These are phyloP conservation scores for Penicillium sp. DNA, from an alignment of 2,329 filamentous ascomycete species.

Conservation along the genomic window DNA sequence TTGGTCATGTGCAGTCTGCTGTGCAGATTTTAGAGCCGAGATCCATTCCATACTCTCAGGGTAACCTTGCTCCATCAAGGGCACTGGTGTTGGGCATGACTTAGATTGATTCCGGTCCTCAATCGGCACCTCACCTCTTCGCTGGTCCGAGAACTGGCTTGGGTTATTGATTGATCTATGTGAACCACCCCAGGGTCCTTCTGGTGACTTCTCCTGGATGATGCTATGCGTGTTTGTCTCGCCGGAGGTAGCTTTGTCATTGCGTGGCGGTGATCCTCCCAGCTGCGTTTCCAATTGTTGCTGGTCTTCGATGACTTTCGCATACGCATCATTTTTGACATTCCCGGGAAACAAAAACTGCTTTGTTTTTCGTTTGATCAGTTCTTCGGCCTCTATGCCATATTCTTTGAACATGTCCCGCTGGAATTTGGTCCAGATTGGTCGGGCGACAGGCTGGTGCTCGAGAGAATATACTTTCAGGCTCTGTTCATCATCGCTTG, in stretches of 20 bases:
- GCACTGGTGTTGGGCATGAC: background rate
- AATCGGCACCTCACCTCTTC: background rate
- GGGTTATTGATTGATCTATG: conserved; percentile 6
- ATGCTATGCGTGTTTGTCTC: background rate
- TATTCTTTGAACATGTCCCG: conserved; percentile 28
- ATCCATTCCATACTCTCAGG: conserved; percentile 23
- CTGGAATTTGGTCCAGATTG: conserved; percentile 23
- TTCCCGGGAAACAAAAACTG: too few species aligned
- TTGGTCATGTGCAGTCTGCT: conserved; percentile 28
- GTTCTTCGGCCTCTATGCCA: conserved; percentile 17
- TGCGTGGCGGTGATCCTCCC: background rate
- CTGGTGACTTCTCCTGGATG: background rate
- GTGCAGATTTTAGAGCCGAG: conserved; percentile 20
- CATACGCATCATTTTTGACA: background rate
- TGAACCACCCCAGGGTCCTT: conserved; percentile 1
- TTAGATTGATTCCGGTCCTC: background rate
- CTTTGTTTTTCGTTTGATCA: background rate
- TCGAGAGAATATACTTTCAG: conserved; percentile 3
- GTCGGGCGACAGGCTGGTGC: conserved; percentile 5
- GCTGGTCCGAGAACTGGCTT: background rate
- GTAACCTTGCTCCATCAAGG: background rate
- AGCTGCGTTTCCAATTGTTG: background rate
- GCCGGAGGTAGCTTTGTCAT: background rate
- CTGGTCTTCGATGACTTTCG: background rate
- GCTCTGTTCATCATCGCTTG: conserved; percentile 12